These are phyloP conservation scores for Cercospora zeae-maydis DNA, from an alignment of 2,329 filamentous ascomycete genomes.

Conservation along the genomic window DNA sequence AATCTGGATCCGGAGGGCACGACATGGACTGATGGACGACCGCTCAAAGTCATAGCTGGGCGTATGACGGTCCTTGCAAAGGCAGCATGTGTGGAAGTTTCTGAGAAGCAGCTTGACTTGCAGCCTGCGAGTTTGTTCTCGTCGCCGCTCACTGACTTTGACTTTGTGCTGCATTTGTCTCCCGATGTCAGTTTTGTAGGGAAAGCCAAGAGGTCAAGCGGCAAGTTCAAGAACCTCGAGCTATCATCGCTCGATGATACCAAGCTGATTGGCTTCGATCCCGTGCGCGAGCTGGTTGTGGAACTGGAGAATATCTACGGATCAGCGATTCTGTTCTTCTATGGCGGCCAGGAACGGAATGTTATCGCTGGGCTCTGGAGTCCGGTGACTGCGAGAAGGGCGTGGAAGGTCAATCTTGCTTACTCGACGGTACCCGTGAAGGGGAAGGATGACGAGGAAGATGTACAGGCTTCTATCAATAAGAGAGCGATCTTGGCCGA, in stretches of 20 bases:
- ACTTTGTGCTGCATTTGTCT: conserved; percentile 75
- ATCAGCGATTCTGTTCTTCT: conserved; percentile 74
- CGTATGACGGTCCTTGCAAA: conserved; percentile 79
- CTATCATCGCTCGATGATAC: conserved; percentile 47
- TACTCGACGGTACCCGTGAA: conserved; percentile 60
- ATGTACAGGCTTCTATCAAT: conserved; percentile 57
- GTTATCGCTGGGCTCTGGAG: conserved; percentile 65
- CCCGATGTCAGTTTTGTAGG: conserved; percentile 38
- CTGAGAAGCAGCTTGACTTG: conserved; percentile 30
- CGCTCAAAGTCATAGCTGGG: conserved; percentile 76
- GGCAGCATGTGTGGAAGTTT: conserved; percentile 62
- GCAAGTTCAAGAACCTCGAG: conserved; percentile 77
- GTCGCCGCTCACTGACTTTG: conserved; percentile 72
- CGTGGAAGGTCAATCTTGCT: conserved; percentile 67
- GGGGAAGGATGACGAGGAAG: conserved; percentile 37
- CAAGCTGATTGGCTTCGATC: conserved; percentile 55
- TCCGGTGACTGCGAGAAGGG: conserved; percentile 52
- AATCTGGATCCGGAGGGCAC: conserved; percentile 73
- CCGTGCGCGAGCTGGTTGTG: conserved; percentile 59
- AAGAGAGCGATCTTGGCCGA: conserved; percentile 65
- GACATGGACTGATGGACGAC: conserved; percentile 71
- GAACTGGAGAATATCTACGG: conserved; percentile 67
- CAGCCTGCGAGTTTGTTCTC: conserved; percentile 63
- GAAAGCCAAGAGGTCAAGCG: conserved; percentile 42
- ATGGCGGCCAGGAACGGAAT: conserved; percentile 57